Evolutionary conservation across 1,284 basidiomycete species (phyloP).

Genomic region (Megacollybia platyphylla): DNA sequence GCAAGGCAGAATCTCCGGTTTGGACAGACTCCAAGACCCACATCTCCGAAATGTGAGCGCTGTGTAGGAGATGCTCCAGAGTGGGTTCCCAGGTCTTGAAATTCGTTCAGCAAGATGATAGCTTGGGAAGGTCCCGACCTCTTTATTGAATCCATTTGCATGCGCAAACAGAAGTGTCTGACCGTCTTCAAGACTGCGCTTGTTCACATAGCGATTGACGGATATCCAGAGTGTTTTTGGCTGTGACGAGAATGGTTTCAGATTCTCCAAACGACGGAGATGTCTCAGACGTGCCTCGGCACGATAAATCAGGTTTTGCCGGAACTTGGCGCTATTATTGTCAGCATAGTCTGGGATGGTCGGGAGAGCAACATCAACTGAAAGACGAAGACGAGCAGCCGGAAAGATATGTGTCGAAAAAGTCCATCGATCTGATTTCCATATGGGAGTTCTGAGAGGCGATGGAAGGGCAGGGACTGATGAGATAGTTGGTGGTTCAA

Average conservation of each 20-base stretch:
- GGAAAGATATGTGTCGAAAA: constrained; percentile 64
- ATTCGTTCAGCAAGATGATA: not conserved
- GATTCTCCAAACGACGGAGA: constrained; percentile 12
- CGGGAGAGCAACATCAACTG: constrained; percentile 30
- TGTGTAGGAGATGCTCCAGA: constrained; percentile 26
- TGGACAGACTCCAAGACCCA: constrained; percentile 73
- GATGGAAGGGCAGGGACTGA: not conserved
- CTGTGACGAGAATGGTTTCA: constrained; percentile 13
- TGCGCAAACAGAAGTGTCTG: constrained; percentile 65
- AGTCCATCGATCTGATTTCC: constrained; percentile 11
- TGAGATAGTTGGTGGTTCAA: no score
- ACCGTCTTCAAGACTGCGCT: constrained; percentile 16
- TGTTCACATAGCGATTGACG: constrained; percentile 40
- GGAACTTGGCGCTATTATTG: constrained; percentile 19
- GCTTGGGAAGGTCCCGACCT: constrained; percentile 30
- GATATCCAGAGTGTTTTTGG: constrained; percentile 39
- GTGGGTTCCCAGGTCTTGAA: constrained; percentile 56
- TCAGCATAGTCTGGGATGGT: constrained; percentile 13
- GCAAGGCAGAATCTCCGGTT: constrained; percentile 61
- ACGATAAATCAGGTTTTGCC: constrained; percentile 13
- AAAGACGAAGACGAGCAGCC: constrained; percentile 51
- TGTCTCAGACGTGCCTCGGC: constrained; percentile 13
- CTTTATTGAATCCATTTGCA: constrained; percentile 77
- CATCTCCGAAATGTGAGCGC: constrained; percentile 48
- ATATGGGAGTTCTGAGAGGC: not conserved